A percentile compares a stretch with the other conserved stretches of the same genome.
Conservation (phyloP, 2,329 filamentous ascomycete species). For the Pseudogymnoascus sp. region DNA sequence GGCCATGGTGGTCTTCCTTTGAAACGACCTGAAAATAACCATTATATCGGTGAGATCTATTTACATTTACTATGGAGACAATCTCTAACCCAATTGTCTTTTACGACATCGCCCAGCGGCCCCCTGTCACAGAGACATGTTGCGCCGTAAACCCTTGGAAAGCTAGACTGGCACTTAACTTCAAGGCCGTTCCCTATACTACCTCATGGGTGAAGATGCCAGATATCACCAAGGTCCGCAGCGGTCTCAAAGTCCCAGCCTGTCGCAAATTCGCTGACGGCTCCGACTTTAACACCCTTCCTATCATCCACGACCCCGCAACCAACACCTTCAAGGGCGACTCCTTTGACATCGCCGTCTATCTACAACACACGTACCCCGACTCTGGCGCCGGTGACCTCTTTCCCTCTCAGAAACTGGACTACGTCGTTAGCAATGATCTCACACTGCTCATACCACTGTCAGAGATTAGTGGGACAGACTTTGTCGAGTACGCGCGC, state of each 20-base stretch:
- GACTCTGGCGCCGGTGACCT: conserved; percentile 38
- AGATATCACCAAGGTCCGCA: conserved; percentile 44
- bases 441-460: conserved; percentile 32
- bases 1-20: neutral
- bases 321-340: conserved; percentile 45
- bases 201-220: conserved; percentile 47
- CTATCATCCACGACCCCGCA: conserved; percentile 43
- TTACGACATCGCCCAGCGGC: conserved; percentile 13
- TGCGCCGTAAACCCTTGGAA: conserved; percentile 43
- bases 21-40: neutral
- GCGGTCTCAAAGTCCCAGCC: conserved; percentile 38
- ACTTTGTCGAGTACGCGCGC: conserved; percentile 29
- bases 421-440: conserved; percentile 32
- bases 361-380: conserved; percentile 48
- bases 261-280: conserved; percentile 50
- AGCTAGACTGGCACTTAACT: conserved; percentile 42
- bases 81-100: conserved; percentile 7
- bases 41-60: neutral
- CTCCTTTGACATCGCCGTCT: conserved; percentile 58
- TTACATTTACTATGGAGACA: neutral
- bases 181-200: conserved; percentile 40
- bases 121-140: conserved; percentile 5
- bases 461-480: conserved; percentile 22
- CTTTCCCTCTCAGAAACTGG: conserved; percentile 36
- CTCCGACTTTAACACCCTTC: conserved; percentile 52